Evolutionary conservation across 495 filamentous ascomycete genomes (phyloP), one percentile per base, ranked within the genome.

Genomic region (Neurospora sp.): DNA sequence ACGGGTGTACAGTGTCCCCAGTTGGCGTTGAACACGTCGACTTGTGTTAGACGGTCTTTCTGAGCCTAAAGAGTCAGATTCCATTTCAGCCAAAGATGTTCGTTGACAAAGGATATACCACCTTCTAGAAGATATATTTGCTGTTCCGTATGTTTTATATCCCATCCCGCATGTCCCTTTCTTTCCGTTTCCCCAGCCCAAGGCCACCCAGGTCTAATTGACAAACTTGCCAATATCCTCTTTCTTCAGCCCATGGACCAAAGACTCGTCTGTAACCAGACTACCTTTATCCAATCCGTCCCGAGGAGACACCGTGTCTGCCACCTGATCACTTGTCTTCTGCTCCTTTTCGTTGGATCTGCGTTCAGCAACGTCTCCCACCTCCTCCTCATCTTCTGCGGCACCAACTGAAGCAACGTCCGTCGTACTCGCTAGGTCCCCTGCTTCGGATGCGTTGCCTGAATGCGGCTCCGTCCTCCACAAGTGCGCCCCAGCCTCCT

Each of bases 401-500:
- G 27, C 53, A 66, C 53, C 53, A 66, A 66, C 27, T 66, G 53
- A 66, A 66, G 22, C 68, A 46, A 38, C 68, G 35, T 68, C 31
- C 37, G 48, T 41, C 66, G 73, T 71, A 27, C 72, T 73, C 27
- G 53, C 74, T 22, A 70, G 39, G 40, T 74, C 73, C 9, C 73
- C 75, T 9, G 66, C 68, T 66, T 75, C 73, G 5, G 74, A 74
- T 35, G 71, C 73, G 69, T 74, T 71, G 8, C 71, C 76, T 35
- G 70, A 74, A 27, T 22, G 40, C 20, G 68, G 53, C 70, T 82
- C 77, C 2, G 76, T 75, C 70, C 77, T 48, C 81, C 81, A 83
- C 7, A 82, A 76, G 41, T 81, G 79, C 6, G 79, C 81, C 18
- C 81, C 81, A 0, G 81, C 81, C 69, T 80, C 76, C 41, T 69